phyloP scores from a whole-genome alignment of 1,139 yeast genomes.

The Zygoascus sp. region DNA sequence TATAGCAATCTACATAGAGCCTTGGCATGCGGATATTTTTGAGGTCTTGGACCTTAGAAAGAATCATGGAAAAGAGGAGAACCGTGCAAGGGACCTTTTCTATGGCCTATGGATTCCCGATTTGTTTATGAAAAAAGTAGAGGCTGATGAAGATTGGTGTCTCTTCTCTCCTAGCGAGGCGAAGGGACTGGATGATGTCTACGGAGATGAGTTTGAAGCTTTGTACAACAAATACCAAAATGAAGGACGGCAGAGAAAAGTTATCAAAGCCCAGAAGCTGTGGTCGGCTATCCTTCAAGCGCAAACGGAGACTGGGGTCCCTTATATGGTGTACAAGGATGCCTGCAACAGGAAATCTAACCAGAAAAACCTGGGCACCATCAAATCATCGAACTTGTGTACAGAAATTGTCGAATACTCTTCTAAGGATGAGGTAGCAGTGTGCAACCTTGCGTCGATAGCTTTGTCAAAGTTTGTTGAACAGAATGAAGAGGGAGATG shows the following conservation, averaged over 20 bases:
- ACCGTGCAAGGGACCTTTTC: slow-evolving; percentile 76
- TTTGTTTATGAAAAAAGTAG: slow-evolving; percentile 73
- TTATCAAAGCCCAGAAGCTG: slow-evolving; percentile 66
- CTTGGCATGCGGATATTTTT: slow-evolving; percentile 80
- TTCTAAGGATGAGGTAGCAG: slow-evolving; percentile 72
- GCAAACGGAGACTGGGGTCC: slow-evolving; percentile 82
- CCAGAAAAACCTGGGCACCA: slow-evolving; percentile 73
- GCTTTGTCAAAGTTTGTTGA: slow-evolving; percentile 62
- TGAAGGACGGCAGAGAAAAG: slow-evolving; percentile 54
- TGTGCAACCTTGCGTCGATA: slow-evolving; percentile 75
- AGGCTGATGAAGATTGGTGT: slow-evolving; percentile 65
- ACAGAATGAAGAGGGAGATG: slow-evolving; percentile 32
- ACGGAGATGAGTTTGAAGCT: slow-evolving; percentile 63
- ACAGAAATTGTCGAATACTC: slow-evolving; percentile 81
- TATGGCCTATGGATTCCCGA: slow-evolving; percentile 84
- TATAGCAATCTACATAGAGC: slow-evolving; percentile 72
- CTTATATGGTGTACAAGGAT: slow-evolving; percentile 78
- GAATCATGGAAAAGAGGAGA: slow-evolving; percentile 80
- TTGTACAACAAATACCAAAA: slow-evolving; percentile 60
- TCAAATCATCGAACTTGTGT: slow-evolving; percentile 76
- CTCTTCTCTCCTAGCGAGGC: slow-evolving; percentile 76
- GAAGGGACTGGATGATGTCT: slow-evolving; percentile 64
- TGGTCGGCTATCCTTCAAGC: slow-evolving; percentile 75
- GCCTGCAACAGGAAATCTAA: slow-evolving; percentile 71
- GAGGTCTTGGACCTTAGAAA: slow-evolving; percentile 70